Evolutionary conservation across 345 rosid genomes (phyloP).

Genomic region (Eucalyptus cloeziana): DNA sequence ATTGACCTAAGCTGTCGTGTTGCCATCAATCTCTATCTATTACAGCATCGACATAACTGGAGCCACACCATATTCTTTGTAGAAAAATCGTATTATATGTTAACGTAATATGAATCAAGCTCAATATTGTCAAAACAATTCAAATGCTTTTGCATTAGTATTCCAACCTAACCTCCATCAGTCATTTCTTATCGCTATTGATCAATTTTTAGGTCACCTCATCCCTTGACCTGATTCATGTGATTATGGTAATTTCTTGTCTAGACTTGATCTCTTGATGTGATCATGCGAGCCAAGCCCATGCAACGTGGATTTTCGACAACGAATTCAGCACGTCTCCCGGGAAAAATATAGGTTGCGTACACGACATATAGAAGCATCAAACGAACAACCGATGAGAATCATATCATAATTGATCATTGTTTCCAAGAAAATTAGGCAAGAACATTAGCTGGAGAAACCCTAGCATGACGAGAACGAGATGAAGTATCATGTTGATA

Average conservation of each 20-base stretch:
- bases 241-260: not conserved
- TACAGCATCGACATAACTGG: not conserved
- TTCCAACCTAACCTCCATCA: not conserved
- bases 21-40: not conserved
- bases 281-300: not conserved
- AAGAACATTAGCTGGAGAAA: not conserved
- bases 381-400: not conserved
- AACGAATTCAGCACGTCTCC: not conserved
- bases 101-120: not conserved
- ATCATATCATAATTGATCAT: not conserved
- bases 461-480: not conserved
- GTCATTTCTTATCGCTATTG: not conserved
- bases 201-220: not conserved
- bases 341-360: not conserved
- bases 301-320: not conserved
- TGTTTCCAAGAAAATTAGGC: not conserved
- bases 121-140: not conserved
- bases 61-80: not conserved
- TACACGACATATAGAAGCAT: not conserved
- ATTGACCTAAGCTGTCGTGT: not conserved
- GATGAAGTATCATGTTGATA: not conserved
- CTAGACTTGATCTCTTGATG: not conserved
- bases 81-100: not conserved
- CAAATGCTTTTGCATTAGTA: not conserved
- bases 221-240: not conserved